phyloP scores from a whole-genome alignment of 2,329 filamentous ascomycete genomes.

The Macroventuria anomochaeta region DNA sequence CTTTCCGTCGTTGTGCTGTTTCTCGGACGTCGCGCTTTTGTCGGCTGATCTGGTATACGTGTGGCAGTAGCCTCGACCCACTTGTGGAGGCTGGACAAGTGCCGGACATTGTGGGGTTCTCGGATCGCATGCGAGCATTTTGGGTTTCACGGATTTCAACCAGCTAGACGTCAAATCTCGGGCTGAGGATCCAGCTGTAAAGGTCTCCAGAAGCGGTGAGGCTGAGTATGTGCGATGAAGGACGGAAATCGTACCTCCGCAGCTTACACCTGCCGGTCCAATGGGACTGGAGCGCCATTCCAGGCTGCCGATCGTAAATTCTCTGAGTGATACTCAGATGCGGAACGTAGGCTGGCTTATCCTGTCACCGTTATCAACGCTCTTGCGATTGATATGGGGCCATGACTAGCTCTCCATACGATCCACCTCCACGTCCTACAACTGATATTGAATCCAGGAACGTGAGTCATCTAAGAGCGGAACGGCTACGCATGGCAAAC shows the following conservation, averaged over 20 bases:
- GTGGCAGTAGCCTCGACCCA: background rate
- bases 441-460: conserved; percentile 5
- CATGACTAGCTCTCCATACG: conserved; percentile 6
- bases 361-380: conserved; percentile 17
- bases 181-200: background rate
- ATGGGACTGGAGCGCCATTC: background rate
- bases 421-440: conserved; percentile 34
- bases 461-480: conserved; percentile 10
- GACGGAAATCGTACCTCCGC: background rate
- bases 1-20: background rate
- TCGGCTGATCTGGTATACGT: conserved; percentile 3
- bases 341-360: conserved; percentile 1
- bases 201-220: background rate
- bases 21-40: background rate
- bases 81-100: background rate
- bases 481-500: conserved; percentile 13
- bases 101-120: background rate
- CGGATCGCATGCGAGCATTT: background rate
- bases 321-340: conserved; percentile 1
- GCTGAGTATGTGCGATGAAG: background rate
- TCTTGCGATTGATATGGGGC: conserved; percentile 1
- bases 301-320: conserved; percentile 1
- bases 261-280: background rate
- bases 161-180: background rate
- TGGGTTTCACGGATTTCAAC: background rate